A percentile compares a stretch with the other conserved stretches of the same genome.
Conservation (phyloP, 2,329 filamentous ascomycete species). For the Byssoonygena ceratinophila region DNA sequence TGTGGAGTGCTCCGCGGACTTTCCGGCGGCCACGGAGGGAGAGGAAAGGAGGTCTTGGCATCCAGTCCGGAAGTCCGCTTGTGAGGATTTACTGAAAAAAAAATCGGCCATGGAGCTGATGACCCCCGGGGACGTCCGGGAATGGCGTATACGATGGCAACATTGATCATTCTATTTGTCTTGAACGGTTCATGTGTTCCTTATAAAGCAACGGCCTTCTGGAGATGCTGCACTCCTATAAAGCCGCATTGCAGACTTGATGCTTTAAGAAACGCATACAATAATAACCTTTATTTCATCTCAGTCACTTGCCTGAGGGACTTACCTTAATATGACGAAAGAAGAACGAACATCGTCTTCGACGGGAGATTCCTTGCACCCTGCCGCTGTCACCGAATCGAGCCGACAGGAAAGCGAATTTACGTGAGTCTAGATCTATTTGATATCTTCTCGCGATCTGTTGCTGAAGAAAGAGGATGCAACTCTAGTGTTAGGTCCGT, state of each 20-base stretch:
- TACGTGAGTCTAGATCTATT: background rate
- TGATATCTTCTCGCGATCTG: background rate
- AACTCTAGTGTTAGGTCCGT: constrained; percentile 21
- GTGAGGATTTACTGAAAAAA: too few species aligned
- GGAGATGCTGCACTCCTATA: background rate
- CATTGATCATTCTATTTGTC: too few species aligned
- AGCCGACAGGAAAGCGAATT: background rate
- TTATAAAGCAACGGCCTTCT: background rate
- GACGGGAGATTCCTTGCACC: background rate
- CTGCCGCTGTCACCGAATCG: background rate
- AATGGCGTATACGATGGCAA: background rate
- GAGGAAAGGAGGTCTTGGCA: background rate
- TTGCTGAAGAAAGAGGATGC: background rate
- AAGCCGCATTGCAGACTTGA: too few species aligned
- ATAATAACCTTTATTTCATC: too few species aligned
- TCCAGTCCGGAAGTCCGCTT: background rate
- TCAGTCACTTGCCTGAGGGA: too few species aligned
- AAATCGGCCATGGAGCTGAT: too few species aligned
- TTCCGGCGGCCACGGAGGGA: background rate
- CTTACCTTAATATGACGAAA: background rate
- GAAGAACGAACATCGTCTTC: background rate
- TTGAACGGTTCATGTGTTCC: background rate
- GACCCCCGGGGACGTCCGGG: background rate
- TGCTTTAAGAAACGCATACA: too few species aligned
- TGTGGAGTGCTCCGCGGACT: background rate